Percentiles rank a stretch among this genome's conserved stretches.
Conservation (phyloP, 768 basidiomycete species). For the Hydnum rufescens region DNA sequence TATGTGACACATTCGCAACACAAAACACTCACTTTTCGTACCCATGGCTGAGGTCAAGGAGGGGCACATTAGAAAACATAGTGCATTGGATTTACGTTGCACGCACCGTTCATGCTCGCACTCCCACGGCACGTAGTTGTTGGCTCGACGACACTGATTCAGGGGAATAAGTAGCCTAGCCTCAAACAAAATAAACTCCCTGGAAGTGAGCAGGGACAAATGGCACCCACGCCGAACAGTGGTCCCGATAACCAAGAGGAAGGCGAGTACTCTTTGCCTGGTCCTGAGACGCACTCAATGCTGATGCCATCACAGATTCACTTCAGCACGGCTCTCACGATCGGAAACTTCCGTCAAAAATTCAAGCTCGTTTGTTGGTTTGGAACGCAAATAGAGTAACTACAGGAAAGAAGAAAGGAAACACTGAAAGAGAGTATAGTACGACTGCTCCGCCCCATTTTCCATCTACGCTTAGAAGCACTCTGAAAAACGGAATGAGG, state of each 20-base stretch:
- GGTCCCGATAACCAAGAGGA: conserved; percentile 72
- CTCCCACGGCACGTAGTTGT: conserved; percentile 74
- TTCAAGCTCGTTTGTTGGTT: background rate
- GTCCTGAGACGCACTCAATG: conserved; percentile 60
- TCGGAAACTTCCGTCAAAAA: too few relatives aligned
- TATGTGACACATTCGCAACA: background rate
- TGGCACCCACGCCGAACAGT: conserved; percentile 64
- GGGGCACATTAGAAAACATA: background rate
- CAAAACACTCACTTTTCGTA: conserved; percentile 23
- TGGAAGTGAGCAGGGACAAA: background rate
- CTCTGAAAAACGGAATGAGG: conserved; percentile 1
- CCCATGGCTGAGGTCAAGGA: conserved; percentile 16
- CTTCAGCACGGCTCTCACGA: too few relatives aligned
- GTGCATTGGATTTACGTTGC: conserved; percentile 12
- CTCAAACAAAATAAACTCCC: background rate
- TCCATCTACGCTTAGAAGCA: conserved; percentile 11
- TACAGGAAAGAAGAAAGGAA: background rate
- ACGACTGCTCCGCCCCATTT: too few relatives aligned
- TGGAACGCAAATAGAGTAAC: background rate
- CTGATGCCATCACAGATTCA: too few relatives aligned
- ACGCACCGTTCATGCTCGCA: conserved; percentile 81
- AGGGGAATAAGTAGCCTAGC: conserved; percentile 68
- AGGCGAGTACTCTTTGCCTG: conserved; percentile 59
- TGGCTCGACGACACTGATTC: conserved; percentile 66
- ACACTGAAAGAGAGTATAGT: background rate